These are phyloP conservation scores for Huntiella decipiens DNA, from an alignment of 2,329 filamentous ascomycete species.

Conservation along the genomic window DNA sequence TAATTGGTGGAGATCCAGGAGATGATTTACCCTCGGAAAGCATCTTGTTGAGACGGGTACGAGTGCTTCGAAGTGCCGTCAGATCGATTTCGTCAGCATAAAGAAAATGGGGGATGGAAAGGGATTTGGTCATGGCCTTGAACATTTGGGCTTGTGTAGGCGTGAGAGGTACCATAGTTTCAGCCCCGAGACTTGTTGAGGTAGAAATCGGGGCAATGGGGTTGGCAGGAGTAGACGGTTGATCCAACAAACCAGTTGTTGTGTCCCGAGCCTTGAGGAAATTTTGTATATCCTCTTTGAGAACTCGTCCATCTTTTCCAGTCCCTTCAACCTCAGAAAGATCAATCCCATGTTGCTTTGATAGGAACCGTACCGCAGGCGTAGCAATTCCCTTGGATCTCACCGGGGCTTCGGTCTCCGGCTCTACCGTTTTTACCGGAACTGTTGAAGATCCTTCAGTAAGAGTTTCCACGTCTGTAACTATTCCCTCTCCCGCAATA, in stretches of 20 bases:
- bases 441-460: slow-evolving; percentile 9
- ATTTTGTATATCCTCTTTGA: slow-evolving; percentile 77
- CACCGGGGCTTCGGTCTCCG: slow-evolving; percentile 16
- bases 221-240: slow-evolving; percentile 13
- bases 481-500: slow-evolving; percentile 6
- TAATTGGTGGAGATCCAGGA: slow-evolving; percentile 30
- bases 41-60: slow-evolving; percentile 53
- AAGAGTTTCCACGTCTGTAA: slow-evolving; percentile 4
- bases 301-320: slow-evolving; percentile 73
- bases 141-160: slow-evolving; percentile 85
- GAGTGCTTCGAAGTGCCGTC: slow-evolving; percentile 51
- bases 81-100: slow-evolving; percentile 85
- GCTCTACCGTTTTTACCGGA: slow-evolving; percentile 18
- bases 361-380: slow-evolving; percentile 75
- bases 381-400: slow-evolving; percentile 66
- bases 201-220: slow-evolving; percentile 16
- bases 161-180: slow-evolving; percentile 52
- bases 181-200: slow-evolving; percentile 30
- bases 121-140: slow-evolving; percentile 85
- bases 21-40: slow-evolving; percentile 24
- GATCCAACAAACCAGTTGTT: not conserved
- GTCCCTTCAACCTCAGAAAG: slow-evolving; percentile 67
- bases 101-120: slow-evolving; percentile 85
- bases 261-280: slow-evolving; percentile 38
- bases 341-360: slow-evolving; percentile 59